These are phyloP conservation scores for Hemerocallis citrina DNA, from an alignment of 106 monocot species.

Conservation along the genomic window DNA sequence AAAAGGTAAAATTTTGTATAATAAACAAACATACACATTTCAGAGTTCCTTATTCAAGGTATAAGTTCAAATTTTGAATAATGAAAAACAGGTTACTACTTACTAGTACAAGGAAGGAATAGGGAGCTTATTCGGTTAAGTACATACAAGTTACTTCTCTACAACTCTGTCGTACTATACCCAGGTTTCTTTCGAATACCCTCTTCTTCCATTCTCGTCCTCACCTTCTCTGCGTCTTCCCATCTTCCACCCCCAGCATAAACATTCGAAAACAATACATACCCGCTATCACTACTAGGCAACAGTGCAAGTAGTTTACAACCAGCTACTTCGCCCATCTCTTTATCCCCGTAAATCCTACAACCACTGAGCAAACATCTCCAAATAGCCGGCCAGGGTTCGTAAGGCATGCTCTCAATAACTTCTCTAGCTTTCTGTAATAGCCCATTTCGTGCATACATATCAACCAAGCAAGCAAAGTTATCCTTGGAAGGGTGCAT, in stretches of 20 bases:
- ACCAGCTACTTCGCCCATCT: constrained; percentile 10
- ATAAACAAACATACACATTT: no score
- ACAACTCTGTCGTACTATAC: constrained; percentile 11
- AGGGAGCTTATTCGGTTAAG: no score
- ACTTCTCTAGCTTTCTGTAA: constrained; percentile 14
- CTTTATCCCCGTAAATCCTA: constrained; percentile 21
- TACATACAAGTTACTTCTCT: no score
- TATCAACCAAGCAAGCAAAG: constrained; percentile 19
- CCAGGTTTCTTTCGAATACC: constrained; percentile 12
- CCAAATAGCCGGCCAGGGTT: constrained; percentile 26
- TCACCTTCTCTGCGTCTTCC: constrained; percentile 11
- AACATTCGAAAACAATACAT: constrained; percentile 15
- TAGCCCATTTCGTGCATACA: constrained; percentile 17
- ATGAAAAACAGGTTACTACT: no score
- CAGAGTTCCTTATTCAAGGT: no score
- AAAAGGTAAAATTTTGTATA: no score
- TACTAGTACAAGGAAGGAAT: no score
- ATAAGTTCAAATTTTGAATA: no score
- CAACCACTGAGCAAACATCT: constrained; percentile 22
- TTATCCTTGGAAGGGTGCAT: constrained; percentile 15
- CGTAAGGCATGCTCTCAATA: constrained; percentile 16
- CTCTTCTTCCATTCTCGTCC: constrained; percentile 13
- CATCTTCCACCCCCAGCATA: constrained; percentile 23
- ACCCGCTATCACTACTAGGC: constrained; percentile 15
- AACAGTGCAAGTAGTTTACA: constrained; percentile 2